phyloP scores from a whole-genome alignment of 208 protist species.

The Vickermania spadyakhi region DNA sequence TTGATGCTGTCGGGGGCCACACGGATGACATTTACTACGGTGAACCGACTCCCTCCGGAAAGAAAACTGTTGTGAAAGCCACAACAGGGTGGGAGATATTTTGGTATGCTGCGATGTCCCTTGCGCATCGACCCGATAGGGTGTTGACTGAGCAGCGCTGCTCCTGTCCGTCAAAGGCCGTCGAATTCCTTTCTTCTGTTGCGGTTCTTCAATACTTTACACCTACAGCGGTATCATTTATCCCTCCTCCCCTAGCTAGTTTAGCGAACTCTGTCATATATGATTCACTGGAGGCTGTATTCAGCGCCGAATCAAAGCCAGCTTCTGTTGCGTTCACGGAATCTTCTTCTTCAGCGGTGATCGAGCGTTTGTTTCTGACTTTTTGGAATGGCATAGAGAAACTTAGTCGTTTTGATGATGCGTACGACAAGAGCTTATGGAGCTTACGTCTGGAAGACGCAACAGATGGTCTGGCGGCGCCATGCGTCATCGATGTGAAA shows the following conservation, averaged over 20 bases:
- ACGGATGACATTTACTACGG: slow-evolving; percentile 46
- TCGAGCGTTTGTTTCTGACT: slow-evolving; percentile 19
- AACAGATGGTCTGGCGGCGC: slow-evolving; percentile 20
- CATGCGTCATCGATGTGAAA: slow-evolving; percentile 73
- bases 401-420: slow-evolving; percentile 19
- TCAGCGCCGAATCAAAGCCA: background rate
- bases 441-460: slow-evolving; percentile 50
- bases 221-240: slow-evolving; percentile 11
- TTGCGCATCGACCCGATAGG: slow-evolving; percentile 1
- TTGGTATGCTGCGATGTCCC: slow-evolving; percentile 38
- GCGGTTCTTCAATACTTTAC: slow-evolving; percentile 4
- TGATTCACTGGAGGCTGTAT: background rate
- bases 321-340: background rate
- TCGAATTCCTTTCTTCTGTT: slow-evolving; percentile 3
- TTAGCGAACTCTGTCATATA: background rate
- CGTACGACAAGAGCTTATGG: slow-evolving; percentile 38
- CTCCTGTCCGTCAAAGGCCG: background rate
- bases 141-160: background rate
- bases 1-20: slow-evolving; percentile 54
- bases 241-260: background rate
- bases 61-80: slow-evolving; percentile 44
- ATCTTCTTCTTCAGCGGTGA: background rate
- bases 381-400: slow-evolving; percentile 18
- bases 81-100: slow-evolving; percentile 67
- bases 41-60: slow-evolving; percentile 15